Evolutionary conservation across 441 rosid species (phyloP).

Genomic region (Isatis lusitanica): DNA sequence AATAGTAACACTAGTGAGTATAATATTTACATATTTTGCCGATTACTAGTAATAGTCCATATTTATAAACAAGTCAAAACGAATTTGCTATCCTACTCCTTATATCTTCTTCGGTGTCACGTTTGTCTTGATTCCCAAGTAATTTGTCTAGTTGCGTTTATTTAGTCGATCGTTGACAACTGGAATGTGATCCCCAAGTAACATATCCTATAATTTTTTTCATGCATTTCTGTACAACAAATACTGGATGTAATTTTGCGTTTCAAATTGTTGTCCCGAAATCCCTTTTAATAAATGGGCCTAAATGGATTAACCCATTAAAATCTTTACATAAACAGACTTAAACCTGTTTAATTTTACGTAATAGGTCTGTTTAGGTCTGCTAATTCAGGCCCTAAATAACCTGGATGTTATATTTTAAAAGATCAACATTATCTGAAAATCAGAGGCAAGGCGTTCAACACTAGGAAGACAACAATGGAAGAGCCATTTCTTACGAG

Average conservation of each 20-base stretch:
- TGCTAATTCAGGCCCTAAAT: no score
- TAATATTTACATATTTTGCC: no score
- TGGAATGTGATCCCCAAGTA: background rate
- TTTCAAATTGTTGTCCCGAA: no score
- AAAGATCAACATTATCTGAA: background rate
- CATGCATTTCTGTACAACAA: no score
- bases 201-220: background rate
- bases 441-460: background rate
- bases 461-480: conserved; percentile 5
- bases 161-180: background rate
- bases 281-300: no score
- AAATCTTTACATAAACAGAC: no score
- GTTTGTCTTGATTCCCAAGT: background rate
- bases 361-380: no score
- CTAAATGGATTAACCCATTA: no score
- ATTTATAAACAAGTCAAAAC: background rate
- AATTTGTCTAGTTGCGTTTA: background rate
- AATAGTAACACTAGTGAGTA: no score
- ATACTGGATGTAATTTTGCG: no score
- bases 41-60: no score
- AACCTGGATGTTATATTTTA: background rate
- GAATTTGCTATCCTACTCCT: background rate
- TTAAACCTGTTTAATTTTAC: no score
- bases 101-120: background rate
- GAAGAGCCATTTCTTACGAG: conserved; percentile 19